Base-by-base conservation (phyloP, 2,329 filamentous ascomycete genomes). In the Xylariaceae sp. region DNA sequence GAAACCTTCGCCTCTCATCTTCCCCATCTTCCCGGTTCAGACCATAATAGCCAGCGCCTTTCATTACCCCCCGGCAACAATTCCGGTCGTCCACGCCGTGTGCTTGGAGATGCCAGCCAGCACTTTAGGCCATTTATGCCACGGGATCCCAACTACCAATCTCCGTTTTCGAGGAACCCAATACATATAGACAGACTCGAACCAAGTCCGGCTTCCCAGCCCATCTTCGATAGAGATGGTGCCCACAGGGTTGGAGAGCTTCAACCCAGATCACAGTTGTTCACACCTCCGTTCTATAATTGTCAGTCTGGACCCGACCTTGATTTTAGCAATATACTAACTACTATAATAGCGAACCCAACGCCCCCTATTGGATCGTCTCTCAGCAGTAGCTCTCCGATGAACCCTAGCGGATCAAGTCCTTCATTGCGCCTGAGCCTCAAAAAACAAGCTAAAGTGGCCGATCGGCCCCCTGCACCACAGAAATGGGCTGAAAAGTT, bases 81-180 rank as follows among this genome's bases (percentile, higher is more conserved):
- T 20, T 48, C 52, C 18, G 58, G 44, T 40, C 57, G 59, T 19
- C 60, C 57, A 42, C 51, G 48, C 41, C 68, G 67, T 19, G 60
- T 71, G 4, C 20, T 71, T 7, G 65, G 65, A 19, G 70, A 71
- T 62, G 69, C 70, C 14, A 71, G 69, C 26, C 69, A 68, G 54
- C 65, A 72, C 51, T 72, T 71, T 44, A 61, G 63, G 21, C 59
- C 65, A 3, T 64, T 64, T 29, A 14, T 53, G 16, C 37, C 48
- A 0, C 65, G 53, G 20, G 59, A 63, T 19, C 50, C 53, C 16
- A 55, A 61, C 3, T 47, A 59, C 43, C 55, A 19, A 18, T 61
- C 67, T 2, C 60, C 60, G 10, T 67, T 67, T 20, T 50, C 52
- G 40, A 59, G 47, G 26, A 54, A 57, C 21, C 47, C 54, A 10